A percentile compares a stretch with the other conserved stretches of the same genome.
Evolutionary conservation across 2,329 filamentous ascomycete species (phyloP).

Genomic region (Massarina eburnea): DNA sequence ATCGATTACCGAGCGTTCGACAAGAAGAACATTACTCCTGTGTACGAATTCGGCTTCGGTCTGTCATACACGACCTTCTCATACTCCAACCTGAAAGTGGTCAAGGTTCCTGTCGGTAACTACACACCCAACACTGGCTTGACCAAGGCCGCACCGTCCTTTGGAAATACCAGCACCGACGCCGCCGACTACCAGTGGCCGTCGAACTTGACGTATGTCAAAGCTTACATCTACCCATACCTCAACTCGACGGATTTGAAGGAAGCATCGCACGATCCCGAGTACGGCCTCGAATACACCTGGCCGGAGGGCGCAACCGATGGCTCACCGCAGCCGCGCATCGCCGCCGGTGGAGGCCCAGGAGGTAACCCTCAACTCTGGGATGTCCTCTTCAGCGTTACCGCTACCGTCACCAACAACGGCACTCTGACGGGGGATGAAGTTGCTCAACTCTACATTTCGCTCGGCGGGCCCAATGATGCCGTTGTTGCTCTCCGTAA

Average conservation of each 20-base stretch:
- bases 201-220: constrained; percentile 54
- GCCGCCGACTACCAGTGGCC: constrained; percentile 71
- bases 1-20: constrained; percentile 83
- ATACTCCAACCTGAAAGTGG: constrained; percentile 68
- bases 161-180: constrained; percentile 66
- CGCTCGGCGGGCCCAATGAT: constrained; percentile 76
- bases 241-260: constrained; percentile 64
- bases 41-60: constrained; percentile 81
- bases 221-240: constrained; percentile 70
- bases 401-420: constrained; percentile 71
- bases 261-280: constrained; percentile 59
- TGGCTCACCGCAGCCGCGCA: constrained; percentile 58
- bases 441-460: constrained; percentile 74
- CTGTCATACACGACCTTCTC: constrained; percentile 78
- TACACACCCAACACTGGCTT: constrained; percentile 65
- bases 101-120: constrained; percentile 50
- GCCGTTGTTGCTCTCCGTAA: constrained; percentile 68
- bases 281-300: constrained; percentile 61
- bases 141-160: constrained; percentile 64
- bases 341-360: constrained; percentile 65
- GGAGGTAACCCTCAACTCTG: constrained; percentile 66
- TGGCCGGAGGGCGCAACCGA: constrained; percentile 62
- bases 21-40: constrained; percentile 62
- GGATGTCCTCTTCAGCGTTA: constrained; percentile 69
- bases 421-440: constrained; percentile 67